Conservation (phyloP, 202 grass and related monocot species). For the Musa balbisiana region DNA sequence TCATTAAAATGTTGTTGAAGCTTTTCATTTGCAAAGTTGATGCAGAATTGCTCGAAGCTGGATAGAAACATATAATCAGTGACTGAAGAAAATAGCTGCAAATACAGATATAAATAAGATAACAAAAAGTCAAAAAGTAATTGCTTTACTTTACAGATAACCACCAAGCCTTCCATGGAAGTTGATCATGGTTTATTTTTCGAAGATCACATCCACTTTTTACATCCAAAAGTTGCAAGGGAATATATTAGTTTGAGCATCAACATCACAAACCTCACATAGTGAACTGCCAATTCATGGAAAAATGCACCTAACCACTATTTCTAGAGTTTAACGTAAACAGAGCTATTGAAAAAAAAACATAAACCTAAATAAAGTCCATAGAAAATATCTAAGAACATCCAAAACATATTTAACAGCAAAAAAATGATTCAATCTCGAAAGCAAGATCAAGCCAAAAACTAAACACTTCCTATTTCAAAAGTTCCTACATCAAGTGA, state of each 20-base stretch:
- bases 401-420: too few species aligned
- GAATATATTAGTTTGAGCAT: not conserved
- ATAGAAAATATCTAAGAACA: too few species aligned
- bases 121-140: not conserved
- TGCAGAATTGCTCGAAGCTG: constrained; percentile 99
- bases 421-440: too few species aligned
- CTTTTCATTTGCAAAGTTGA: constrained; percentile 98
- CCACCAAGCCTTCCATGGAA: not conserved
- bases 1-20: constrained; percentile 99
- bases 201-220: not conserved
- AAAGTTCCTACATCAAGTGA: too few species aligned
- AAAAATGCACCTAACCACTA: not conserved
- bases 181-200: not conserved
- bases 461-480: too few species aligned
- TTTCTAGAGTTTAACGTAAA: not conserved
- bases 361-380: not conserved
- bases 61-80: constrained; percentile 29
- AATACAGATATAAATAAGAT: not conserved
- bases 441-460: too few species aligned
- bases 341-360: not conserved
- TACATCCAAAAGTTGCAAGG: not conserved
- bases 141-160: not conserved
- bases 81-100: not conserved
- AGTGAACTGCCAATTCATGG: not conserved
- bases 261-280: not conserved